These are phyloP conservation scores for Chytriomyces sp. DNA, from an alignment of 192 early-diverging fungal species.

Conservation along the genomic window DNA sequence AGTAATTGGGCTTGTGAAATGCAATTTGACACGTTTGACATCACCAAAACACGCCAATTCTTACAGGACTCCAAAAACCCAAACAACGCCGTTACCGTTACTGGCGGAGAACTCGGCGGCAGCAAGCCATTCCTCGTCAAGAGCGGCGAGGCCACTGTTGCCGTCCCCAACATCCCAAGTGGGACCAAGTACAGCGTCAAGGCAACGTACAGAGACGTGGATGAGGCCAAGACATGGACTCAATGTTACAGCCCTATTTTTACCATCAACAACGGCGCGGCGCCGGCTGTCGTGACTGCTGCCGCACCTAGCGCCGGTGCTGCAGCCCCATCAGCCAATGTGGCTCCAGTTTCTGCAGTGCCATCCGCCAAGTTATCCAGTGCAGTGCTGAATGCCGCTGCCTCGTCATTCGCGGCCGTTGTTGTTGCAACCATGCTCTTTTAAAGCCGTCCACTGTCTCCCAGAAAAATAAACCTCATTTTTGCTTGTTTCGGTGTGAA, in stretches of 20 bases:
- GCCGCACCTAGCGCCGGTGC: not conserved
- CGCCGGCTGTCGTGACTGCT: not conserved
- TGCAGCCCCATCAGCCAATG: not conserved
- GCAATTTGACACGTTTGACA: too few relatives aligned
- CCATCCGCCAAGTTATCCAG: too few relatives aligned
- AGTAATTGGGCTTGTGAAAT: too few relatives aligned
- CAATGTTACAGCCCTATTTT: not conserved
- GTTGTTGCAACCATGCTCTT: too few relatives aligned
- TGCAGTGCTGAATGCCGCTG: too few relatives aligned
- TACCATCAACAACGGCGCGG: not conserved
- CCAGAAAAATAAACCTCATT: too few relatives aligned
- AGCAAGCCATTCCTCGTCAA: not conserved
- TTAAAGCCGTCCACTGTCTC: too few relatives aligned
- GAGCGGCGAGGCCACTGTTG: not conserved
- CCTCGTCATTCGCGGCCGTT: too few relatives aligned
- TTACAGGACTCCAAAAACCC: conserved; percentile 8
- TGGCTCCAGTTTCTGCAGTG: too few relatives aligned
- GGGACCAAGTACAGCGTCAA: not conserved
- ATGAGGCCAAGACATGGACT: not conserved
- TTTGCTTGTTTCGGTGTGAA: too few relatives aligned
- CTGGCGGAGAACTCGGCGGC: not conserved
- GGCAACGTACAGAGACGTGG: not conserved
- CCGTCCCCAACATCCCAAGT: not conserved
- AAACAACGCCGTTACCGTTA: not conserved
- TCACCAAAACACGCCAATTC: too few relatives aligned